Percentiles rank a stretch among this genome's conserved stretches.
These are phyloP conservation scores for Eucalyptus sp. DNA, from an alignment of 345 rosid species.

Conservation along the genomic window DNA sequence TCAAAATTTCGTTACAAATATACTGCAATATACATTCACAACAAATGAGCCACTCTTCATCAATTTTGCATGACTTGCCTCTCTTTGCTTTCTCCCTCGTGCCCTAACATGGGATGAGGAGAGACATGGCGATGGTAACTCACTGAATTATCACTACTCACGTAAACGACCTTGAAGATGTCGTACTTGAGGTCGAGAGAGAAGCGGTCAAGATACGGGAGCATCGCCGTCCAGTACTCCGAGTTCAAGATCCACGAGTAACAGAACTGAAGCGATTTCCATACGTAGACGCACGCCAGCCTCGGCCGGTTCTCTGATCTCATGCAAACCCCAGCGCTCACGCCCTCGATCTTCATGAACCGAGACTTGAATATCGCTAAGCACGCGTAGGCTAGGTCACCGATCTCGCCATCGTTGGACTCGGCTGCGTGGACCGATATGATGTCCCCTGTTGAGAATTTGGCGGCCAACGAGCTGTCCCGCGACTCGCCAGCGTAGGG, in stretches of 20 bases:
- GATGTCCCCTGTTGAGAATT: slow-evolving; percentile 31
- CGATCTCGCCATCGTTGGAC: background rate
- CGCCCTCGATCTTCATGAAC: slow-evolving; percentile 36
- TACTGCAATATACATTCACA: background rate
- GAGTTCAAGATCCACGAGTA: slow-evolving; percentile 37
- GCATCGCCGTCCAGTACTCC: slow-evolving; percentile 9
- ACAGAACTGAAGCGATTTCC: slow-evolving; percentile 33
- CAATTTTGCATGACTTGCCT: background rate
- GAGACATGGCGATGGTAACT: background rate
- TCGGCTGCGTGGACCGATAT: slow-evolving; percentile 9
- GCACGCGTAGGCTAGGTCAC: slow-evolving; percentile 22
- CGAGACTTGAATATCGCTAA: slow-evolving; percentile 30
- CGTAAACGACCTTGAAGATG: slow-evolving; percentile 33
- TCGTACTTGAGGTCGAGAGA: slow-evolving; percentile 27
- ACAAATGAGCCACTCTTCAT: background rate
- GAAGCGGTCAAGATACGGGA: slow-evolving; percentile 15
- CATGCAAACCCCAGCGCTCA: slow-evolving; percentile 38
- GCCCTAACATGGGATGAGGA: background rate
- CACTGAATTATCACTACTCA: slow-evolving; percentile 1
- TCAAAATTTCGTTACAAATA: background rate
- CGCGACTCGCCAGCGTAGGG: slow-evolving; percentile 45
- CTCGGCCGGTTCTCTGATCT: slow-evolving; percentile 8
- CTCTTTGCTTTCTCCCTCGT: background rate
- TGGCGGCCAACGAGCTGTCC: slow-evolving; percentile 24
- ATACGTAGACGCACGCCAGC: slow-evolving; percentile 21